Conservation (phyloP, 352 stramenopile genomes). For the Pythium folliculosum region DNA sequence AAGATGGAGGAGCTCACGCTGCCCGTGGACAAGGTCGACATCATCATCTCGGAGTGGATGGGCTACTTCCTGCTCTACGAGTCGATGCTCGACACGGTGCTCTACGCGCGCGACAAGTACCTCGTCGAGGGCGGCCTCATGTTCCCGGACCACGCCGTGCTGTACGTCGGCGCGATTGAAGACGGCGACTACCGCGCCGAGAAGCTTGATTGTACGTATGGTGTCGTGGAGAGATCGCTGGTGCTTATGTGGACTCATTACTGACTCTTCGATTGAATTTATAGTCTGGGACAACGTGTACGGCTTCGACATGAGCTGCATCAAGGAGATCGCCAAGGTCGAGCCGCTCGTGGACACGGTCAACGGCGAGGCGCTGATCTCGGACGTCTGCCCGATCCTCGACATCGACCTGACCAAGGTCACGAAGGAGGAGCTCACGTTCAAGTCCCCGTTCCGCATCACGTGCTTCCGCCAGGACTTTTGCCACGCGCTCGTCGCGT, state of each 20-base stretch:
- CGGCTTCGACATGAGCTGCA: constrained; percentile 99
- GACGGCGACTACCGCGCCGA: constrained; percentile 94
- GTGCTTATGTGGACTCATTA: neutral
- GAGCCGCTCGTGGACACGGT: constrained; percentile 98
- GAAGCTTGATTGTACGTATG: constrained; percentile 88
- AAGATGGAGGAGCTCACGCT: constrained; percentile 94
- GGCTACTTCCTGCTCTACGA: constrained; percentile 98
- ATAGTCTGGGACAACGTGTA: constrained; percentile 99
- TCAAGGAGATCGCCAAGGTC: constrained; percentile 96
- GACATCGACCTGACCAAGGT: constrained; percentile 92
- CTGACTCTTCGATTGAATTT: constrained; percentile 21
- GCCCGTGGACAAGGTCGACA: constrained; percentile 93
- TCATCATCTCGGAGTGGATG: constrained; percentile 99
- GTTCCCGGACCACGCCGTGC: constrained; percentile 95
- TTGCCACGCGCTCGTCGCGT: constrained; percentile 95
- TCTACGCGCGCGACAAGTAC: constrained; percentile 97
- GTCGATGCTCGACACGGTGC: constrained; percentile 97
- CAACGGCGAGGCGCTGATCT: constrained; percentile 89
- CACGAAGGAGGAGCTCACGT: constrained; percentile 94
- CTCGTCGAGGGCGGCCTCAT: constrained; percentile 92
- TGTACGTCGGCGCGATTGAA: constrained; percentile 96
- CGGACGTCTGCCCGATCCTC: constrained; percentile 91
- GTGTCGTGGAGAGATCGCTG: neutral
- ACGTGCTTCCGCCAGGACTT: constrained; percentile 93
- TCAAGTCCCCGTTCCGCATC: constrained; percentile 91